A percentile compares a stretch with the other conserved stretches of the same genome.
Conservation (phyloP, 805 yeast genomes). For the Zygotorulaspora danielsina region DNA sequence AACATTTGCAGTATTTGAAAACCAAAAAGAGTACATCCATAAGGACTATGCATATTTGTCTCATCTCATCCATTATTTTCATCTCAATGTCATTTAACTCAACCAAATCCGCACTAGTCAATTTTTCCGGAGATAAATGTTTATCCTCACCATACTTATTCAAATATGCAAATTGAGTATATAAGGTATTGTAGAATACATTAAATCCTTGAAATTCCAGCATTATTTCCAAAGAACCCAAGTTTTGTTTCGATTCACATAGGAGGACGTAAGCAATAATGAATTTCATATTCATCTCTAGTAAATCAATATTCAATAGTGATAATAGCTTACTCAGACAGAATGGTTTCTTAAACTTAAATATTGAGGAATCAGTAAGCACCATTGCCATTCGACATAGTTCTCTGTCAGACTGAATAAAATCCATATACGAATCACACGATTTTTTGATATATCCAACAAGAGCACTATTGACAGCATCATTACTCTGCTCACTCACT, state of each 20-base stretch:
- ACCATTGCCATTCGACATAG: conserved; percentile 37
- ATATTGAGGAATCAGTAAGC: conserved; percentile 35
- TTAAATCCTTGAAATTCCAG: conserved; percentile 51
- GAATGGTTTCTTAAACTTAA: conserved; percentile 39
- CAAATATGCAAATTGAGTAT: conserved; percentile 36
- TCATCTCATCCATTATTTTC: conserved; percentile 35
- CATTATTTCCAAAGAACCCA: conserved; percentile 42
- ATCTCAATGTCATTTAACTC: conserved; percentile 28
- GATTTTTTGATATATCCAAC: conserved; percentile 30
- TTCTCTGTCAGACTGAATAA: conserved; percentile 31
- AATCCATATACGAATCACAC: conserved; percentile 28
- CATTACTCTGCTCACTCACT: conserved; percentile 10
- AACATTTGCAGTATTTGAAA: conserved; percentile 47
- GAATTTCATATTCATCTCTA: conserved; percentile 39
- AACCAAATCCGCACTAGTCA: conserved; percentile 5
- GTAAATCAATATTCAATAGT: conserved; percentile 36
- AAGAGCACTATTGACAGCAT: conserved; percentile 24
- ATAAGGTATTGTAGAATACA: conserved; percentile 42
- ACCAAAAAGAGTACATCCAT: conserved; percentile 53
- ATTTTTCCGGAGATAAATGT: conserved; percentile 13
- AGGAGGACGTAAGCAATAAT: conserved; percentile 43
- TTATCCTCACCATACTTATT: conserved; percentile 29
- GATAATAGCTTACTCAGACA: conserved; percentile 49
- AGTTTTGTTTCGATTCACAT: conserved; percentile 43
- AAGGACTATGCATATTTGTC: conserved; percentile 41